A percentile compares a stretch with the other conserved stretches of the same genome.
phyloP scores from a whole-genome alignment of 2,329 filamentous ascomycete species.

The Fusarium continuum region DNA sequence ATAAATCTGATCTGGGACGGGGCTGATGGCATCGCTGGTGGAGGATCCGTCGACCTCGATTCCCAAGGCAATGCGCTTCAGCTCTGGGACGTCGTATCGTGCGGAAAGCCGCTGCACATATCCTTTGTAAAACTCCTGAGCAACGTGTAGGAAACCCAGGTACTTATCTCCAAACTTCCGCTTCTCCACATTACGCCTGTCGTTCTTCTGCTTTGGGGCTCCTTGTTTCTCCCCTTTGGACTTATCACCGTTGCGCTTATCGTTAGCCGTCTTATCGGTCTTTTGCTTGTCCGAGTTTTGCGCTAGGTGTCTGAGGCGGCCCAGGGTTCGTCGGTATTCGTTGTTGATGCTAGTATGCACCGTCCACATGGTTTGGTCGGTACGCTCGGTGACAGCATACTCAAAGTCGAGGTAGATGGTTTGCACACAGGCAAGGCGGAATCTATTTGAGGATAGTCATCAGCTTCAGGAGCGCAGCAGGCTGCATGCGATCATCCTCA shows the following conservation, averaged over 20 bases:
- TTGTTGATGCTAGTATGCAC: conserved; percentile 80
- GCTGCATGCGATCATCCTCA: conserved; percentile 41
- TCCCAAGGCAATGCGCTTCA: conserved; percentile 54
- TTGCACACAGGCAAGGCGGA: conserved; percentile 76
- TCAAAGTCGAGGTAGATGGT: conserved; percentile 78
- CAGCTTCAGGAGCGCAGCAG: conserved; percentile 20
- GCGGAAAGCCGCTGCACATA: conserved; percentile 81
- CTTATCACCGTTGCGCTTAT: conserved; percentile 41
- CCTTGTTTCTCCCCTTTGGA: conserved; percentile 39
- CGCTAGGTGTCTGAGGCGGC: conserved; percentile 61
- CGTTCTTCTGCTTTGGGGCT: conserved; percentile 36
- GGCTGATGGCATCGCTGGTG: conserved; percentile 52
- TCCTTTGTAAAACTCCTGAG: conserved; percentile 87
- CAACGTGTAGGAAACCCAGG: conserved; percentile 83
- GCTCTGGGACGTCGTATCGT: conserved; percentile 63
- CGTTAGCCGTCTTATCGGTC: conserved; percentile 36
- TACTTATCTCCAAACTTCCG: conserved; percentile 86
- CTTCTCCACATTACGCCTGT: conserved; percentile 61
- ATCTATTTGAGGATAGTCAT: conserved; percentile 54
- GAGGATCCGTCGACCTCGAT: conserved; percentile 50
- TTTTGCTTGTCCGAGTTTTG: conserved; percentile 64
- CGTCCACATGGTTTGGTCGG: conserved; percentile 80
- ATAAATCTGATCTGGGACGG: conserved; percentile 60
- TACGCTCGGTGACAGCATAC: conserved; percentile 68
- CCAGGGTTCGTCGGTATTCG: conserved; percentile 77